Evolutionary conservation across 139 green algal genomes (phyloP), one percentile per base, ranked within the genome.

Genomic region (Closterium sp.): DNA sequence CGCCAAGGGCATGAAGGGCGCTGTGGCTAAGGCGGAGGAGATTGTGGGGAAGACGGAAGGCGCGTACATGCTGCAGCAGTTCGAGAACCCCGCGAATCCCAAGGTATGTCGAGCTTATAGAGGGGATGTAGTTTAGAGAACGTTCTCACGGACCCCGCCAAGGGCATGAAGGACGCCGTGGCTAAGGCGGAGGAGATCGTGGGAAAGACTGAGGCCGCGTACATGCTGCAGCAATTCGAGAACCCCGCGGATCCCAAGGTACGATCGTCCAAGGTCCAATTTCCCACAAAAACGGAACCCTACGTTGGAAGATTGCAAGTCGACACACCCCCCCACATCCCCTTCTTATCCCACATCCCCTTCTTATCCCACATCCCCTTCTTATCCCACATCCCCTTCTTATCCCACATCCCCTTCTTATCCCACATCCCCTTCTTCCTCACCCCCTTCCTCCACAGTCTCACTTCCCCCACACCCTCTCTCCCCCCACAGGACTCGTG

Each of bases 41-140:
- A 97, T 99, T 55, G 95, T 96, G 31, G 89, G 85, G 36, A 93
- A 91, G 35, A 98, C 96, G 0, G 90, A 94, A 2, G 94, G 97
- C 93, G 93, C 97, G 1, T 99, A 97, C 96, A 97, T 99, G 92
- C 96, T 99, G 93, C 98, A 99, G 96, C 98, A 99, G 95, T 99
- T 99, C 95, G 97, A 99, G 95, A 99, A 99, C 96, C 96, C 97
- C 34, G 96, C 97, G 93, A 99, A 99, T 94, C 96, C 97, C 0
- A 91, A 91, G 36, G 94, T 98, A 76, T 10, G 38, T 8, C 38
- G 38, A 66, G 38, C 12, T 55, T 55, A 12, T 12, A 55, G 36
- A 55, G 38, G 38, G 9, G 38, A 4, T 66, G 3, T 66, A 10
- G 38, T 10, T 94, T 94, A 2, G 93, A 96, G 81, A 91, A 96